Base-by-base conservation (phyloP, 371 early-diverging fungal genomes). In the Mortierella sp. region DNA sequence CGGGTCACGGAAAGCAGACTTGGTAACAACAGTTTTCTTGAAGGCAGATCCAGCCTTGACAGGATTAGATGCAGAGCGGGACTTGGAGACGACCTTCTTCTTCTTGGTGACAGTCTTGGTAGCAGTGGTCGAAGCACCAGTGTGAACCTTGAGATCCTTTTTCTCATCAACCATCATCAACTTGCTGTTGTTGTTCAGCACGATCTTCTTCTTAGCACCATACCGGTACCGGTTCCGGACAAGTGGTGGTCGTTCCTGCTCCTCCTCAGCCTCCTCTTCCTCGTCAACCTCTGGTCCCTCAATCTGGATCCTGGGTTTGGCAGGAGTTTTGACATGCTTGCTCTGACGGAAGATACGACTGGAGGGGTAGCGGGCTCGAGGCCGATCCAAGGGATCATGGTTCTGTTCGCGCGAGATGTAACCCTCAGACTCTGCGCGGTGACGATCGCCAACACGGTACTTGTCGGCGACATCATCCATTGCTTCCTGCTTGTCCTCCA, bases 301-400 rank as follows among this genome's bases (percentile, higher is more conserved):
- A n/a, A 34, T 1, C 22, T 9, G 4, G 31, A 41, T 55, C 55
- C 39, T 55, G 52, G 58, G 29, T n/a, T 52, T 52, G 41, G 11
- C 13, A n/a, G 55, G 13, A 7, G 70, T 22, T n/a, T 66, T 55
- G 61, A 50, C 41, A 16, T 67, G 52, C 29, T 73, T 73, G 40
- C 73, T 73, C 61, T 73, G 73, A 13, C 73, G 66, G 29, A 73
- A 43, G 24, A 73, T 73, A 2, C 37, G 66, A 45, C 45, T 58
- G 37, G 29, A 26, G 10, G 73, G 73, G 48, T 66, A 67, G 4
- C 73, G 55, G n/a, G 55, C 24, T 10, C 29, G 67, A 7, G 67
- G 16, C 39, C 68, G 39, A 6, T 67, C 61, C 22, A 58, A n/a
- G 1, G 67, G 22, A n/a, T 55, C 70, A 19, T 3, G 52, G 68